Base-by-base conservation (phyloP, 768 basidiomycete species). In the Pleurotus djamor region DNA sequence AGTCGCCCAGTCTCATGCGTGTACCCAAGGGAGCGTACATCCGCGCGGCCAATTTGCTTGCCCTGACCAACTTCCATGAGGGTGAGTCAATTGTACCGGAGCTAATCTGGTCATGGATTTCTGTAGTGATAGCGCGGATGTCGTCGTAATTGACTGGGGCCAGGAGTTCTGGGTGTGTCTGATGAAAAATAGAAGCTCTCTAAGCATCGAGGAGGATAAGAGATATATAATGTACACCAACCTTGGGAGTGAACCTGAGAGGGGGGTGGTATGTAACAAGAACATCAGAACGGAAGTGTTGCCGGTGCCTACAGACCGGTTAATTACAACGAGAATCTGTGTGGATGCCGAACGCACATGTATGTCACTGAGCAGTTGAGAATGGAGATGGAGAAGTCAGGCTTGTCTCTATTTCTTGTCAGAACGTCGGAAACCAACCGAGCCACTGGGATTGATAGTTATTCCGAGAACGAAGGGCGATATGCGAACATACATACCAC, bases 21-120 rank as follows among this genome's bases (percentile, higher is more conserved):
- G 94, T 95, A 44, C 94, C 94, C n/a, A 95, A 75, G 2, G 94
- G 94, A 4, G 86, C 91, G 65, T 96, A 96, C 48, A 96, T 86
- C 32, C 90, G 75, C 14, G 90, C 80, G 3, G 92, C 90, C 48
- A 90, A 79, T 69, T 92, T 92, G 21, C 89, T 87, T 17, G 81
- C 83, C 48, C 92, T 83, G 43, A 93, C 78, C 36, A 88, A 75
- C 62, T 86, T 81, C 92, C 94, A 96, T 4, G 89, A 89, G 28
- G 94, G 94, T 3, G 93, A 88, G 62, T 93, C 89, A 52, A 93
- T 79, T 1, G 91, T 92, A 4, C 91, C 91, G 32, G 83, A 82
- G 60, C 86, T 84, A 63, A 96, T 92, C 57, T 83, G 78, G 32
- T 84, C 76, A 47, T 89, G 83, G 68, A 95, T 81, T 59, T 76